Conservation (phyloP, 805 yeast genomes). For the Blastobotrys parvus region DNA sequence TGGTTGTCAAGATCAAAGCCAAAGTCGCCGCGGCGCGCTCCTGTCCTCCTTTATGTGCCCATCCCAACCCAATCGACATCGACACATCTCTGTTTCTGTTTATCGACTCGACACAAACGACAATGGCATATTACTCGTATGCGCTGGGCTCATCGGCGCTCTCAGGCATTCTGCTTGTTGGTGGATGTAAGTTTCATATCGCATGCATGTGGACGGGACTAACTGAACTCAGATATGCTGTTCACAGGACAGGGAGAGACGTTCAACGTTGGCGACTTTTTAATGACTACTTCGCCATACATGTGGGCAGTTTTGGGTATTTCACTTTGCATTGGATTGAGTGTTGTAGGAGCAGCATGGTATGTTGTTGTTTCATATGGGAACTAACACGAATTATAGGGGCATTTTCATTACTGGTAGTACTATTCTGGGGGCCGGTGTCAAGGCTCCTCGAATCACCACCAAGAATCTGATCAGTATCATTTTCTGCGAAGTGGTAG, state of each 20-base stretch:
- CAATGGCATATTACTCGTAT: too few species aligned
- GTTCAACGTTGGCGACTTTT: conserved; percentile 85
- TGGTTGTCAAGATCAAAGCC: too few species aligned
- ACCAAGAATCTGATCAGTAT: conserved; percentile 94
- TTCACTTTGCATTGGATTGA: conserved; percentile 81
- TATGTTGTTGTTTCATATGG: too few species aligned
- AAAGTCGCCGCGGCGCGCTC: too few species aligned
- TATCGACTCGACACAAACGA: too few species aligned
- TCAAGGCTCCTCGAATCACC: conserved; percentile 92
- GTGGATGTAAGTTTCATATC: conserved; percentile 29
- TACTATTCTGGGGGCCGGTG: conserved; percentile 95
- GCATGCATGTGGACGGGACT: conserved; percentile 1
- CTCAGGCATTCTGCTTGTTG: conserved; percentile 28
- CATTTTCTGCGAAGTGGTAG: conserved; percentile 98
- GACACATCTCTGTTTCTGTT: too few species aligned
- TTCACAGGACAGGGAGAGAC: conserved; percentile 90
- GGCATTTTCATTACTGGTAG: conserved; percentile 96
- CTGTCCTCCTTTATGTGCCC: too few species aligned
- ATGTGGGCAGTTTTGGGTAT: conserved; percentile 96
- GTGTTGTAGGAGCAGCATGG: conserved; percentile 99
- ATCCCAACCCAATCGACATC: too few species aligned
- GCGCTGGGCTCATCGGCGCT: conserved; percentile 11
- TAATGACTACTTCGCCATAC: conserved; percentile 82
- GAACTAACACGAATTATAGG: too few species aligned
- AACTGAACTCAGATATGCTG: conserved; percentile 27